Base-by-base conservation (phyloP, 805 yeast genomes). In the Ogataea chonburiensis region DNA sequence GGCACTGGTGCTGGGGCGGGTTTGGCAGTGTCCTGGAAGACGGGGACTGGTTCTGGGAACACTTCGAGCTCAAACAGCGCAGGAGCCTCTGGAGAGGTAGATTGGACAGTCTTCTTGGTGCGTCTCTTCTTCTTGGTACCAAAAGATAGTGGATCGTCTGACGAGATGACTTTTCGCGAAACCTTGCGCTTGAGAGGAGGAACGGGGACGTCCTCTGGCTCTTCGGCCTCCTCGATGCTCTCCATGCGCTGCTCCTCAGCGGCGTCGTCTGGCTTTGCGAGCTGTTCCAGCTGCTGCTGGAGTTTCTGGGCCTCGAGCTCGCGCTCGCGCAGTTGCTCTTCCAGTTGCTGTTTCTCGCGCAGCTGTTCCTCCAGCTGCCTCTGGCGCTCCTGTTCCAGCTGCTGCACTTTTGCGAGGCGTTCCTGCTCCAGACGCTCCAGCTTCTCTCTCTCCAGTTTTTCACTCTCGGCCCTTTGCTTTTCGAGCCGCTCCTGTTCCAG, bases 61-160 rank as follows among this genome's bases (percentile, higher is more conserved):
- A 32, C 11, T 9, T 32, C 29, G 17, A 24, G 36, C 13, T 32
- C 36, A 15, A 22, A 32, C 5, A 32, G n/a, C 7, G 36, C 27
- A n/a, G n/a, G n/a, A n/a, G n/a, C n/a, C n/a, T n/a, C n/a, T n/a
- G n/a, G n/a, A n/a, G n/a, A n/a, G n/a, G n/a, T n/a, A n/a, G n/a
- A n/a, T n/a, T n/a, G 29, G 5, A 16, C 7, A 9, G 19, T 6
- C 5, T 12, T 14, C 19, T 26, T 26, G 11, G 19, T 22, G 33
- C 29, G 37, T n/a, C n/a, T n/a, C 17, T 21, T 32, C 7, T 38
- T 26, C 20, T 26, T 38, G 14, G 25, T 33, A n/a, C 33, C 36
- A 15, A 46, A 28, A 7, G 47, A 32, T 5, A 50, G 34, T 10
- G 43, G 53, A 38, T 52, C 52, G 27, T 52, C 53, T 9, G 53